A percentile compares a stretch with the other conserved stretches of the same genome.
Evolutionary conservation across 1,284 basidiomycete species (phyloP).

Genomic region (Moesziomyces parantarcticus): DNA sequence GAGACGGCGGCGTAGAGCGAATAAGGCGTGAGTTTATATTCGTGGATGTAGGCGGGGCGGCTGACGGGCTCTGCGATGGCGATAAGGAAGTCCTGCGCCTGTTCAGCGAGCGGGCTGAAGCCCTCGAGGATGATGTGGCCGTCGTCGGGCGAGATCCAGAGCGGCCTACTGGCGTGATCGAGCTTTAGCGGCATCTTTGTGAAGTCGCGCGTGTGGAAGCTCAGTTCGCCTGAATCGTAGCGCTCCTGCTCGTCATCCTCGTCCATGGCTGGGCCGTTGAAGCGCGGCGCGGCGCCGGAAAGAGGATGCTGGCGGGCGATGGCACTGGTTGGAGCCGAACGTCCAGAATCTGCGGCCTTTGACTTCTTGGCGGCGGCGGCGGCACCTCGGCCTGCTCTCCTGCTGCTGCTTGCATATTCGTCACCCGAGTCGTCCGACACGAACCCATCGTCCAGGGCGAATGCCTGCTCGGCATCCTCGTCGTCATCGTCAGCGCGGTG

Average conservation of each 20-base stretch:
- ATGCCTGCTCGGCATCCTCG: conserved; percentile 29
- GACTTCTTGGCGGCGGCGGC: conserved; percentile 14
- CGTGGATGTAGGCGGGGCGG: conserved; percentile 96
- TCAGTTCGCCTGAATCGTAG: conserved; percentile 70
- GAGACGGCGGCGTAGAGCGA: conserved; percentile 98
- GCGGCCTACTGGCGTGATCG: conserved; percentile 62
- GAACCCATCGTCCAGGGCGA: conserved; percentile 37
- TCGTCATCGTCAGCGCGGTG: conserved; percentile 24
- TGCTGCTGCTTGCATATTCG: conserved; percentile 29
- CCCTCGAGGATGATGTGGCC: conserved; percentile 66
- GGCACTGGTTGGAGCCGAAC: conserved; percentile 5
- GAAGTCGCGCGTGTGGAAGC: conserved; percentile 76
- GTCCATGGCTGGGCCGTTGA: conserved; percentile 39
- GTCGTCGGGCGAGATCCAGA: conserved; percentile 67
- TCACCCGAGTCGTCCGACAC: conserved; percentile 49
- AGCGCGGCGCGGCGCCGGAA: conserved; percentile 43
- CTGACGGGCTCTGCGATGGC: conserved; percentile 99
- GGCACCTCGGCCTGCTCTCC: conserved; percentile 8
- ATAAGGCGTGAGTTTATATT: conserved; percentile 98
- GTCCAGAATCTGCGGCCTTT: conserved; percentile 4
- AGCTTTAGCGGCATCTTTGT: conserved; percentile 64
- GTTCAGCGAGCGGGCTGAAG: conserved; percentile 84
- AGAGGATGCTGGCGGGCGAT: conserved; percentile 43
- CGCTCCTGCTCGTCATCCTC: conserved; percentile 42
- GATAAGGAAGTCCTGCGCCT: conserved; percentile 97